Evolutionary conservation across 2,329 filamentous ascomycete genomes (phyloP).

Genomic region (Botrytis aclada): DNA sequence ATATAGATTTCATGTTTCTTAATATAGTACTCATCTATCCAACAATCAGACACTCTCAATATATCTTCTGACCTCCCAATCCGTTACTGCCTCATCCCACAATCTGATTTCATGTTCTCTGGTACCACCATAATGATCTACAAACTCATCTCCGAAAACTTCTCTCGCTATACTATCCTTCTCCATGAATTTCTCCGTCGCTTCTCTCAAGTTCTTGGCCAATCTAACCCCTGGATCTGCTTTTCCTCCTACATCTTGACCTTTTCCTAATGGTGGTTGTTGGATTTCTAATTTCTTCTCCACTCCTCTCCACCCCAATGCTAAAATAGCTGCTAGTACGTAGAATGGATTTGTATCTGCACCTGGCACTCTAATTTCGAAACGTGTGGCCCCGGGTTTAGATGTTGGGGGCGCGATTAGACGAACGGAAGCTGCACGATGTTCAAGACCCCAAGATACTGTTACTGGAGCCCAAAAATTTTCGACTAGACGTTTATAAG

Average conservation of each 20-base stretch:
- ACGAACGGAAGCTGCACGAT: constrained; percentile 86
- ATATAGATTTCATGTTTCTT: neutral
- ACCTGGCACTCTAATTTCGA: constrained; percentile 91
- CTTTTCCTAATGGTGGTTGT: constrained; percentile 78
- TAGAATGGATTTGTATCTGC: constrained; percentile 89
- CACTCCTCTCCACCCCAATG: constrained; percentile 84
- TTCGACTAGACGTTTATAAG: constrained; percentile 95
- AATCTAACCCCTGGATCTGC: constrained; percentile 72
- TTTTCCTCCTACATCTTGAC: constrained; percentile 72
- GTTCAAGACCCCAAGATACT: constrained; percentile 94
- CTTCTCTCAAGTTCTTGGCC: constrained; percentile 82
- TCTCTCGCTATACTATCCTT: constrained; percentile 85
- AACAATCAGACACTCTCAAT: constrained; percentile 12
- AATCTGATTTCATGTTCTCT: constrained; percentile 85
- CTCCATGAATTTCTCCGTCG: constrained; percentile 72
- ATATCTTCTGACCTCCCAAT: constrained; percentile 52
- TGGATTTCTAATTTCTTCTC: constrained; percentile 86
- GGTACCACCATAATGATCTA: constrained; percentile 91
- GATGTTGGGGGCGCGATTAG: constrained; percentile 85
- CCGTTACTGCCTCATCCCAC: constrained; percentile 95
- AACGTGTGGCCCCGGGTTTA: constrained; percentile 80
- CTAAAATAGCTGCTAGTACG: constrained; percentile 82
- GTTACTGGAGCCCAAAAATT: constrained; percentile 99
- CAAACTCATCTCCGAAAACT: constrained; percentile 91
- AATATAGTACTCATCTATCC: neutral